A percentile compares a stretch with the other conserved stretches of the same genome.
Evolutionary conservation across 148 eudicot species (phyloP).

Genomic region (Rhododendron ferrugineum): DNA sequence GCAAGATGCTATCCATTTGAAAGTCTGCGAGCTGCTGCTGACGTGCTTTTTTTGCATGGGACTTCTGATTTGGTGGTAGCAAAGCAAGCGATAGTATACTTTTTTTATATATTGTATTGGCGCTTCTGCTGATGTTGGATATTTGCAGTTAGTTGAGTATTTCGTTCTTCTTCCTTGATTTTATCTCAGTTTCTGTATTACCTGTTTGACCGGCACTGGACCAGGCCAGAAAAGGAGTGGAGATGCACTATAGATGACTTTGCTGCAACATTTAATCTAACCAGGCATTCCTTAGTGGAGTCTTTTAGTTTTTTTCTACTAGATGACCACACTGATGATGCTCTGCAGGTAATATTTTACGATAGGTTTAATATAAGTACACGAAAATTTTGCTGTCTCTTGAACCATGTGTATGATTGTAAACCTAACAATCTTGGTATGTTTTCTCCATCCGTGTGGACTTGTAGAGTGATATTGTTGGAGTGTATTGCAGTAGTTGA

Average conservation of each 20-base stretch:
- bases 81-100: conserved; percentile 97
- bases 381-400: not conserved
- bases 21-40: conserved; percentile 74
- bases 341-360: conserved; percentile 57
- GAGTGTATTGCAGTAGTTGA: not conserved
- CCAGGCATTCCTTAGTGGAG: conserved; percentile 77
- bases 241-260: conserved; percentile 72
- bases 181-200: conserved; percentile 65
- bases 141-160: not conserved
- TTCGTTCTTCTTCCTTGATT: conserved; percentile 38
- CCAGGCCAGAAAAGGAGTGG: conserved; percentile 66
- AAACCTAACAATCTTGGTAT: not conserved
- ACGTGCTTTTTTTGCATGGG: conserved; percentile 75
- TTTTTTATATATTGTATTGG: conserved; percentile 14
- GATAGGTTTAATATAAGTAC: not conserved
- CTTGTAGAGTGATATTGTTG: not conserved
- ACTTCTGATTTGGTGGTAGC: conserved; percentile 84
- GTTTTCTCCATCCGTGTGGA: not conserved
- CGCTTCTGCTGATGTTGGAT: not conserved
- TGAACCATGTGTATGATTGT: not conserved
- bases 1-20: conserved; percentile 83
- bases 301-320: conserved; percentile 82
- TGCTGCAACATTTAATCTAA: conserved; percentile 72
- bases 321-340: conserved; percentile 77
- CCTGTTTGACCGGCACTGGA: conserved; percentile 90